Evolutionary conservation across 106 monocot genomes (phyloP), one percentile per base, ranked within the genome.

Genomic region (Dendrobium huoshanense): DNA sequence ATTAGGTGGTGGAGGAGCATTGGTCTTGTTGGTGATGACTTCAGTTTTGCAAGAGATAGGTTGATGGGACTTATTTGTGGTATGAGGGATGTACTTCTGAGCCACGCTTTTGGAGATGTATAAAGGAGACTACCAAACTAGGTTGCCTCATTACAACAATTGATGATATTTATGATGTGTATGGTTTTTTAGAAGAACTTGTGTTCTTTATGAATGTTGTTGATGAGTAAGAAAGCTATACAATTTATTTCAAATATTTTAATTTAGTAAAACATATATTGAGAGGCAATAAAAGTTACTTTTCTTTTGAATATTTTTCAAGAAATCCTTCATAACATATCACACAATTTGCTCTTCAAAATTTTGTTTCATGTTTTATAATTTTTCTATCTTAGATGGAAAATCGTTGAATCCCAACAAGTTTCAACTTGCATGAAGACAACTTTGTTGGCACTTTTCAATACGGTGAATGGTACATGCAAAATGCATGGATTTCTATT

Each of bases 41-140:
- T 85, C 58, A 79, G 72, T 49, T 88, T 85, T 70, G 83, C 83
- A n/a, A 88, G 88, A 75, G 85, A 85, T 67, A 77, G 88, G 4
- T 29, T 88, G 4, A 45, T 85, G n/a, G 88, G 54, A 67, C 24
- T 55, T 88, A 80, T 80, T 81, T 85, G 41, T 85, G 25, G 20
- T 72, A 75, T 27, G 27, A 27, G 27, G 27, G 27, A 27, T 55
- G 65, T 43, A 48, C 41, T 55, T 61, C n/a, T 19, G 85, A 80
- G 42, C 88, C 88, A 51, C 31, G 81, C 15, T 54, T 72, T 55
- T 15, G 41, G 7, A 19, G n/a, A 10, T 80, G 80, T 40, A 68
- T 83, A 43, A 85, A 80, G 37, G 75, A 45, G 29, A 19, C 83
- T 22, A 54, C 88, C 15, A 88, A 85, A 68, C 44, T 59, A 19